Base-by-base conservation (phyloP, 768 basidiomycete species). In the Suillus plorans region DNA sequence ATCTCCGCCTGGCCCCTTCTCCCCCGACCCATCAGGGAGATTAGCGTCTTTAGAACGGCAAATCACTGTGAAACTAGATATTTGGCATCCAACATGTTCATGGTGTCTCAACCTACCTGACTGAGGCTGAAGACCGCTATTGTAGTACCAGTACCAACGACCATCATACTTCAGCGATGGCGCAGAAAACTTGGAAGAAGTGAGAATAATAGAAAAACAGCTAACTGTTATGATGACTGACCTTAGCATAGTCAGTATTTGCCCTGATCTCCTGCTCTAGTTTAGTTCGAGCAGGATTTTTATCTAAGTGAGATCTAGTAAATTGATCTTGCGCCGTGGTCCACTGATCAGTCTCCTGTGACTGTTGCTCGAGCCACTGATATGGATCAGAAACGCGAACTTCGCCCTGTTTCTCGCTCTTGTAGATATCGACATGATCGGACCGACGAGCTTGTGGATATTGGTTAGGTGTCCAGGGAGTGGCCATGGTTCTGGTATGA, bases 61-160 rank as follows among this genome's bases (percentile, higher is more conserved):
- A 65, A 89, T 74, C 36, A 89, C 89, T 90, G 64, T 6, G 45
- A 55, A 18, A 44, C 47, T 31, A 42, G 39, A 36, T 28, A 12
- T 42, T 1, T 63, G 36, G n/a, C 55, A 57, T 9, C 22, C 28
- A 57, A 42, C 25, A 57, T 10, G 2, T 10, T 16, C 2, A 55
- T 34, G 7, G n/a, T 4, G n/a, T 1, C 10, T 20, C 5, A 22
- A 69, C 73, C 45, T 31, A 78, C 77, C 78, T 61, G 84, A 80
- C 71, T 92, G 91, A 1, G 89, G 81, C 67, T 92, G 87, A 34
- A 94, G 82, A 37, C 92, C 92, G 61, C 84, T 87, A 76, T 94
- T 93, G 71, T 89, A 84, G 70, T 83, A 85, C 90, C 91, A 92
- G 70, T 94, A 95, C 88, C 90, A 94, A 58, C 83, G 84, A 18